Evolutionary conservation across 495 filamentous ascomycete species (phyloP).

Genomic region (Geopyxis carbonaria): DNA sequence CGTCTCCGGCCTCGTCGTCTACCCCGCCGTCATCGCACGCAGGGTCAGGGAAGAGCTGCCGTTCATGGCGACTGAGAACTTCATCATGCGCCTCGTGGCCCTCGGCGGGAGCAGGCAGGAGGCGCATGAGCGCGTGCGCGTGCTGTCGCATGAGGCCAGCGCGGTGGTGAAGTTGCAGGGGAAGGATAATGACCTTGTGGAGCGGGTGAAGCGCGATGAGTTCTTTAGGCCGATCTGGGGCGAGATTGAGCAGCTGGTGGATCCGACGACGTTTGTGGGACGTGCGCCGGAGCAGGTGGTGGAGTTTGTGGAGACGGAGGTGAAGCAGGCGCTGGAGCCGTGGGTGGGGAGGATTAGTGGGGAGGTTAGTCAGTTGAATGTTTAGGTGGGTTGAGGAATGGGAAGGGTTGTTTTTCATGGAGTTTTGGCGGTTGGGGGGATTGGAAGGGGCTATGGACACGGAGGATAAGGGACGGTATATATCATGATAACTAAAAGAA

Average conservation of each 20-base stretch:
- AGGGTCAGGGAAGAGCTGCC: conserved; percentile 64
- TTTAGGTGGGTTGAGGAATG: too few species aligned
- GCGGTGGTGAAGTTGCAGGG: conserved; percentile 67
- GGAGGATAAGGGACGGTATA: too few species aligned
- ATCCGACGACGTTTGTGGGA: conserved; percentile 55
- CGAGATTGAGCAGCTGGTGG: conserved; percentile 59
- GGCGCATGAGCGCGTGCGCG: conserved; percentile 80
- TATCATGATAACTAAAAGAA: too few species aligned
- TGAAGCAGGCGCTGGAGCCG: conserved; percentile 35
- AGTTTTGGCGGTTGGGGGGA: too few species aligned
- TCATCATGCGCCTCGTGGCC: conserved; percentile 73
- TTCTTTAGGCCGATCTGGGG: conserved; percentile 73
- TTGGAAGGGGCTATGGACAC: too few species aligned
- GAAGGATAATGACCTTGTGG: conserved; percentile 65
- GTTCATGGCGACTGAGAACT: conserved; percentile 73
- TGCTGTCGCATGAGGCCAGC: conserved; percentile 72
- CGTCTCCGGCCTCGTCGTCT: conserved; percentile 65
- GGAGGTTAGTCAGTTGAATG: conserved; percentile 36
- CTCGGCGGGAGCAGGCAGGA: conserved; percentile 69
- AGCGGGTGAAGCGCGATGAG: conserved; percentile 51
- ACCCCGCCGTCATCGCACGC: conserved; percentile 56
- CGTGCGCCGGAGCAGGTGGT: conserved; percentile 41
- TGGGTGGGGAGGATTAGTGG: conserved; percentile 30
- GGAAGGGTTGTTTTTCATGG: too few species aligned
- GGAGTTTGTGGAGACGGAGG: conserved; percentile 39